A percentile compares a stretch with the other conserved stretches of the same genome.
Conservation (phyloP, 2,329 filamentous ascomycete genomes). For the Annulohypoxylon truncatum region DNA sequence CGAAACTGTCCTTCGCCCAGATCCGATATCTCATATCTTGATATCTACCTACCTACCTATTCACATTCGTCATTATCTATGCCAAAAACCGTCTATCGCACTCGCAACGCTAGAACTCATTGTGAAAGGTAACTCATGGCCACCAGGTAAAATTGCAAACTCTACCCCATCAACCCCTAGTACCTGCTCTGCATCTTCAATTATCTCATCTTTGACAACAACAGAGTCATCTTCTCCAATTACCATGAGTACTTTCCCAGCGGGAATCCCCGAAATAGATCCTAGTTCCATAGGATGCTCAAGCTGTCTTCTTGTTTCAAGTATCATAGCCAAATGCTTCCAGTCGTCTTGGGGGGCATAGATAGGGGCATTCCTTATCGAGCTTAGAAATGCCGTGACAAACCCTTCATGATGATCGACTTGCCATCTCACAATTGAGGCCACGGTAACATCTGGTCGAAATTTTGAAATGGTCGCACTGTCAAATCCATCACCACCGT, state of each 20-base stretch:
- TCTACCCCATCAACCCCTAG: constrained; percentile 69
- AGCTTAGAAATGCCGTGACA: constrained; percentile 75
- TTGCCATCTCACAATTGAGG: constrained; percentile 76
- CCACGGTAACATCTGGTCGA: constrained; percentile 66
- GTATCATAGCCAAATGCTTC: constrained; percentile 63
- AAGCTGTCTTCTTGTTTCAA: constrained; percentile 53
- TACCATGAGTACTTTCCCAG: constrained; percentile 70
- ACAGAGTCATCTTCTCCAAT: constrained; percentile 75
- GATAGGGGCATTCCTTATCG: constrained; percentile 76
- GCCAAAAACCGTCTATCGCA: constrained; percentile 45
- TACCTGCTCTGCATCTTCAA: constrained; percentile 68
- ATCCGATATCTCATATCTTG: background rate
- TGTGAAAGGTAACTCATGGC: constrained; percentile 77
- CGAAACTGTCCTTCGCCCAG: background rate
- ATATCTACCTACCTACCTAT: background rate
- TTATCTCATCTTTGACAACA: constrained; percentile 72
- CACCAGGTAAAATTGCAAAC: constrained; percentile 68
- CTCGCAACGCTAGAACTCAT: constrained; percentile 68
- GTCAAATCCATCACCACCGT: constrained; percentile 56
- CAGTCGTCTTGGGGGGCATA: constrained; percentile 72
- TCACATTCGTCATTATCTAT: background rate
- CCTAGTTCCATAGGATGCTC: constrained; percentile 7
- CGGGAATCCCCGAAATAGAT: constrained; percentile 51
- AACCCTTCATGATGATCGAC: constrained; percentile 74
- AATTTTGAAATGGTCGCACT: constrained; percentile 63